Evolutionary conservation across 768 basidiomycete genomes (phyloP).

Genomic region (Suillus alpinus): DNA sequence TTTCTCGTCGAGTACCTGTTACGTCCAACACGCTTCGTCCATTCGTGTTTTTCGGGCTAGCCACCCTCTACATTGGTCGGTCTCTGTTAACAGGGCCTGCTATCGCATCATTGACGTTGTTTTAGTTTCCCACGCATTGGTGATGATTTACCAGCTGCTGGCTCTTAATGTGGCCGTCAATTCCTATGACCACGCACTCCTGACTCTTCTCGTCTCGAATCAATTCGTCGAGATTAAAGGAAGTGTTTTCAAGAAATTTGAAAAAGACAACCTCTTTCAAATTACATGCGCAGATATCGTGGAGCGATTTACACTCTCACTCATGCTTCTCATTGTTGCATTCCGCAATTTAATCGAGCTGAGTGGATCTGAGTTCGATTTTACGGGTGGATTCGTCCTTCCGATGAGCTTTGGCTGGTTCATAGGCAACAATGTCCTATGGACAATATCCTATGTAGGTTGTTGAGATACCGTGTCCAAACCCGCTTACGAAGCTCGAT

Average conservation of each 20-base stretch:
- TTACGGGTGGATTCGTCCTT: slow-evolving; percentile 64
- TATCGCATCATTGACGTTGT: not conserved
- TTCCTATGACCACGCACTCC: slow-evolving; percentile 92
- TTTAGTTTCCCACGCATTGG: slow-evolving; percentile 83
- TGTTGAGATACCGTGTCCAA: not conserved
- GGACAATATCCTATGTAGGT: slow-evolving; percentile 88
- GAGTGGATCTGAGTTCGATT: slow-evolving; percentile 84
- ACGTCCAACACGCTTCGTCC: slow-evolving; percentile 72
- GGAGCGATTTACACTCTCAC: slow-evolving; percentile 86
- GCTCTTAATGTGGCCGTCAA: slow-evolving; percentile 97
- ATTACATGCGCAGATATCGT: slow-evolving; percentile 99
- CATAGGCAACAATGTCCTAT: slow-evolving; percentile 71
- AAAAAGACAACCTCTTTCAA: slow-evolving; percentile 98
- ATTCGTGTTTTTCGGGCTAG: slow-evolving; percentile 79
- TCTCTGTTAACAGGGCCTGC: slow-evolving; percentile 1
- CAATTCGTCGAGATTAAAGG: slow-evolving; percentile 99
- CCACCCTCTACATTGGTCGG: slow-evolving; percentile 80
- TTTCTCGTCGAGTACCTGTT: slow-evolving; percentile 61
- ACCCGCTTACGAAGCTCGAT: slow-evolving; percentile 4
- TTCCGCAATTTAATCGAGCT: slow-evolving; percentile 95
- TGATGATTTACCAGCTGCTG: slow-evolving; percentile 94
- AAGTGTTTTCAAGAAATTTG: slow-evolving; percentile 98
- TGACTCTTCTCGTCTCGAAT: slow-evolving; percentile 93
- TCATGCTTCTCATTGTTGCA: slow-evolving; percentile 91
- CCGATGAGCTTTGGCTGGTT: slow-evolving; percentile 87